Conservation (phyloP, 441 rosid genomes). For the Euphorbia schlechtendalii region DNA sequence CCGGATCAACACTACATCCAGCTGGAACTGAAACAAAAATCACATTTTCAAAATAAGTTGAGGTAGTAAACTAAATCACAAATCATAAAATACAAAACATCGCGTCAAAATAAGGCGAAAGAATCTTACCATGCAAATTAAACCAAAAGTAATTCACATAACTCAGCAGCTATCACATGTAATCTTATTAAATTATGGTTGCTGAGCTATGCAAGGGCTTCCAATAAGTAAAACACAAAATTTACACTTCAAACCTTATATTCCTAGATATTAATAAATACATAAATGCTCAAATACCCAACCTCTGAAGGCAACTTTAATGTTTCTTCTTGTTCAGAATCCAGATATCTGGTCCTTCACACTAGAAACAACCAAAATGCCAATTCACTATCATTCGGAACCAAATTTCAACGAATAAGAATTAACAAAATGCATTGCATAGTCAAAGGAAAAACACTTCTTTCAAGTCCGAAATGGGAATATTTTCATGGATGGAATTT, state of each 20-base stretch:
- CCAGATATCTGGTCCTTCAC: neutral
- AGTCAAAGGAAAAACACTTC: no score
- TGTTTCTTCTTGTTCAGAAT: neutral
- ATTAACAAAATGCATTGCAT: neutral
- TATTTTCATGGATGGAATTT: neutral
- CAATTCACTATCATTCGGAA: neutral
- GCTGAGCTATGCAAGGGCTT: neutral
- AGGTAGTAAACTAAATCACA: neutral
- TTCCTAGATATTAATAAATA: neutral
- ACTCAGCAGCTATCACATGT: no score
- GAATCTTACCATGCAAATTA: no score
- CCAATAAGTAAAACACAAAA: neutral
- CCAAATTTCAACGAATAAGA: neutral
- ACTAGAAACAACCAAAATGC: neutral
- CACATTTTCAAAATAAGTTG: conserved; percentile 8
- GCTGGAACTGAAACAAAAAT: conserved; percentile 40
- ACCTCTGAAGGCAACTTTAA: neutral
- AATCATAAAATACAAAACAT: neutral
- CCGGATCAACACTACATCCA: conserved; percentile 50
- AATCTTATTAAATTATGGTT: neutral
- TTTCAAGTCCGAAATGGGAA: no score
- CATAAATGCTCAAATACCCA: neutral
- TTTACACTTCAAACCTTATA: neutral
- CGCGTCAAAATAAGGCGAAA: neutral
- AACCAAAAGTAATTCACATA: no score